Base-by-base conservation (phyloP, 768 basidiomycete genomes). In the Rhizopogon roseolus region DNA sequence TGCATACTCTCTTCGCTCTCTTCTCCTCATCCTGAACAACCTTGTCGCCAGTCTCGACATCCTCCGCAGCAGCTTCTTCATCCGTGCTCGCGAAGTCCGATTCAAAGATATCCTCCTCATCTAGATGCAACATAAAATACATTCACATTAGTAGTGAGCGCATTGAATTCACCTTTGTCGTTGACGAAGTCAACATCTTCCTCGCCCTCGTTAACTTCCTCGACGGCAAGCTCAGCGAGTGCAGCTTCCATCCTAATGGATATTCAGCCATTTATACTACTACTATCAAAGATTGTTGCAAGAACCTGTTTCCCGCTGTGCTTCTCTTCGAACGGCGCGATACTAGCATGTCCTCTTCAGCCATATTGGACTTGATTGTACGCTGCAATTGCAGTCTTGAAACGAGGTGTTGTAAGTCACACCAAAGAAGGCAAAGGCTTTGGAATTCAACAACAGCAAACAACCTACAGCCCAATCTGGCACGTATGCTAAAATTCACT, bases 51-150 rank as follows among this genome's bases (percentile, higher is more conserved):
- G 71, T 75, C 5, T 81, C 81, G 16, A 73, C 71, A 10, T 78
- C 80, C 25, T 79, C 77, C n/a, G 79, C 77, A 1, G 68, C 76
- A 37, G 66, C 72, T 53, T 78, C 81, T 41, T 90, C 90, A 54
- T 93, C 91, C 0, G 91, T 93, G 58, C 86, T 89, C 57, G 84
- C 88, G 62, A 94, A 93, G 66, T 93, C 91, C 9, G 87, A 89
- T 58, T 79, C 90, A 55, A 91, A 90, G 7, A 86, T 65, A 62
- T 93, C 90, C 59, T 88, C 84, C 65, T 94, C 91, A 49, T 89
- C 91, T 90, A 62, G 44, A 45, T 17, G 50, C 3, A 50, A 38
- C 49, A 14, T 37, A 13, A 17, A 25, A n/a, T 27, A 48, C 6
- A 39, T 5, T 17, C 27, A 19, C 3, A 22, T 41, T 2, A 22